Conservation (phyloP, 441 rosid genomes). For the Corymbia calophylla region DNA sequence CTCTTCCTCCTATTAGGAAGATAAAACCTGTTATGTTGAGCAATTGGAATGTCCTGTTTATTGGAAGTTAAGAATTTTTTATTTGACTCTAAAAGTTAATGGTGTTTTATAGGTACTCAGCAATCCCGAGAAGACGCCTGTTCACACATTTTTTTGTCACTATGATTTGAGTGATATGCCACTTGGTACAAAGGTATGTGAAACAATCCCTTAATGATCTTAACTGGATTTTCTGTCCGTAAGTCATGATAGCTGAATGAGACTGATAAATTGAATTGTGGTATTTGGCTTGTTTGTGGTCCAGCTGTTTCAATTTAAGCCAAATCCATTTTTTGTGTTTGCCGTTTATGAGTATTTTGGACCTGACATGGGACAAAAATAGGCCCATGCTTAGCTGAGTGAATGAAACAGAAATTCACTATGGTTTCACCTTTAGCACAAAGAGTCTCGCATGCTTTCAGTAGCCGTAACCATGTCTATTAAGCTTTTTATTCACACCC, state of each 20-base stretch:
- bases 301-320: background rate
- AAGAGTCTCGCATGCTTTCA: background rate
- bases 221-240: background rate
- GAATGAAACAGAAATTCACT: background rate
- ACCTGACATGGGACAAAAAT: background rate
- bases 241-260: background rate
- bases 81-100: background rate
- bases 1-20: background rate
- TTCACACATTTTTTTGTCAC: conserved; percentile 91
- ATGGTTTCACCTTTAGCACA: background rate
- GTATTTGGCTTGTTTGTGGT: background rate
- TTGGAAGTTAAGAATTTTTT: background rate
- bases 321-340: background rate
- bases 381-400: background rate
- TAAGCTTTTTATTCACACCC: background rate
- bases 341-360: background rate
- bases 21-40: background rate
- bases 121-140: conserved; percentile 97
- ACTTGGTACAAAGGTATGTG: conserved; percentile 78
- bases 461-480: background rate
- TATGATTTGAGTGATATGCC: conserved; percentile 98
- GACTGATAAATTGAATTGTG: background rate
- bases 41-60: background rate
- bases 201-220: background rate
- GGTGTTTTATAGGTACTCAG: conserved; percentile 68